phyloP scores from a whole-genome alignment of 1,284 basidiomycete genomes.

The Marasmius tenuissimus region DNA sequence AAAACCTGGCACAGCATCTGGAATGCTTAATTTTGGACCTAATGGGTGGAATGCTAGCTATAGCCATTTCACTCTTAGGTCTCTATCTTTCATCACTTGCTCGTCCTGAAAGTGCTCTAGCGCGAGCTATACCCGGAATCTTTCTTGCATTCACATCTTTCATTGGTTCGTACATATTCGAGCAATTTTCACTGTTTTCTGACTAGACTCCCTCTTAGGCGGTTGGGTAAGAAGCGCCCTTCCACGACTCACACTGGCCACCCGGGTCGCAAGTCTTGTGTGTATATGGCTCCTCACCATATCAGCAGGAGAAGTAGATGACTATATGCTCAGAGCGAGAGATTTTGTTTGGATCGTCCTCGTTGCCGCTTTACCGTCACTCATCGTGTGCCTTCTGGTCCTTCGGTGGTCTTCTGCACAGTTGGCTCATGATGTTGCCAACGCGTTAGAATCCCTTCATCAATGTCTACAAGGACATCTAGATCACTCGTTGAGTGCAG shows the following conservation, averaged over 20 bases:
- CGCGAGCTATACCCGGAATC: constrained; percentile 37
- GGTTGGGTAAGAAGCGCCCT: constrained; percentile 47
- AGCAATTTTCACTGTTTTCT: background rate
- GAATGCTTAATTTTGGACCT: constrained; percentile 47
- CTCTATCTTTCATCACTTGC: constrained; percentile 35
- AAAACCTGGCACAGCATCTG: constrained; percentile 48
- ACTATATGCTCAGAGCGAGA: constrained; percentile 32
- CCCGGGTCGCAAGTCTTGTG: constrained; percentile 46
- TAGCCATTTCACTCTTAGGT: constrained; percentile 43
- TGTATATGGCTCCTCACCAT: constrained; percentile 47
- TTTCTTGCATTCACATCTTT: constrained; percentile 43
- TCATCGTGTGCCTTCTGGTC: constrained; percentile 39
- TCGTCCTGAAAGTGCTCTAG: constrained; percentile 24
- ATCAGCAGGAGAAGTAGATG: constrained; percentile 25
- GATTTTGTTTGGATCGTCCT: constrained; percentile 44
- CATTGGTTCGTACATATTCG: constrained; percentile 29
- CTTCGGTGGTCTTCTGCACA: constrained; percentile 45
- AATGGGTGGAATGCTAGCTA: constrained; percentile 40
- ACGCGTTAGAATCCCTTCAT: constrained; percentile 34
- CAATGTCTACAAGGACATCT: constrained; percentile 36
- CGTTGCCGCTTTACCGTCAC: constrained; percentile 37
- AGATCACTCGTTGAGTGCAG: constrained; percentile 22
- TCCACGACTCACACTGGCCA: constrained; percentile 43
- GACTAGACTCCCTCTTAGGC: constrained; percentile 25
- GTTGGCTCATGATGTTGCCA: constrained; percentile 39